A percentile compares a stretch with the other conserved stretches of the same genome.
These are phyloP conservation scores for Harringtonia lauricola DNA, from an alignment of 2,329 filamentous ascomycete genomes.

Conservation along the genomic window DNA sequence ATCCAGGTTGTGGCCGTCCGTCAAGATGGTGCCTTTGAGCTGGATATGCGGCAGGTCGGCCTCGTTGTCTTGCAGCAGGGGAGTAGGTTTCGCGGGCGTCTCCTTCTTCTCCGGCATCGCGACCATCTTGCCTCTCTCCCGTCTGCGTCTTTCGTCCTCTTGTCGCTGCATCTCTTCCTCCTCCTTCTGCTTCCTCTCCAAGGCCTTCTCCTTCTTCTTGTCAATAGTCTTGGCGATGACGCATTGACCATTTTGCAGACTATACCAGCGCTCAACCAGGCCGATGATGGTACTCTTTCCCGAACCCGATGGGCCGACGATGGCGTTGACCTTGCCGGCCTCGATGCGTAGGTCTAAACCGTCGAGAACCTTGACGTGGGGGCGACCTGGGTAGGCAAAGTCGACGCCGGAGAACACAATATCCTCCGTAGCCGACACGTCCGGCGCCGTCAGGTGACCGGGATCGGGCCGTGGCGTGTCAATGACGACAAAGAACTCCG, in stretches of 20 bases:
- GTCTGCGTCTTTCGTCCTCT: background rate
- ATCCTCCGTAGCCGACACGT: conserved; percentile 37
- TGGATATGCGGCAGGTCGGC: conserved; percentile 31
- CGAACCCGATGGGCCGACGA: conserved; percentile 62
- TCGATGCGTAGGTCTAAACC: conserved; percentile 46
- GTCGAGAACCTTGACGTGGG: conserved; percentile 52
- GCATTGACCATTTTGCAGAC: conserved; percentile 30
- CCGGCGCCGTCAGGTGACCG: conserved; percentile 32
- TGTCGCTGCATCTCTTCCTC: conserved; percentile 1
- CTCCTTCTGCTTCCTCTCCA: conserved; percentile 16
- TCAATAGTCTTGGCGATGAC: conserved; percentile 39
- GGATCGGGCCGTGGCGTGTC: conserved; percentile 30
- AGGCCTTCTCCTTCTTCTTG: conserved; percentile 17
- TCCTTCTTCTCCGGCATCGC: background rate
- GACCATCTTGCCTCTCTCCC: background rate
- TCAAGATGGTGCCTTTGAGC: conserved; percentile 40
- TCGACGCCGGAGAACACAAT: conserved; percentile 53
- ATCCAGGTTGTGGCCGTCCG: conserved; percentile 58
- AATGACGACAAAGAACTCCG: conserved; percentile 45
- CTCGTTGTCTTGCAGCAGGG: background rate
- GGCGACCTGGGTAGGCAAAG: conserved; percentile 63
- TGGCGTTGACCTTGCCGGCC: conserved; percentile 57
- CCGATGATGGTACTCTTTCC: conserved; percentile 68
- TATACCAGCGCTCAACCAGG: conserved; percentile 54
- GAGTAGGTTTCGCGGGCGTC: background rate